A percentile compares a stretch with the other conserved stretches of the same genome.
Evolutionary conservation across 768 basidiomycete genomes (phyloP).

Genomic region (Suillus clintonianus): DNA sequence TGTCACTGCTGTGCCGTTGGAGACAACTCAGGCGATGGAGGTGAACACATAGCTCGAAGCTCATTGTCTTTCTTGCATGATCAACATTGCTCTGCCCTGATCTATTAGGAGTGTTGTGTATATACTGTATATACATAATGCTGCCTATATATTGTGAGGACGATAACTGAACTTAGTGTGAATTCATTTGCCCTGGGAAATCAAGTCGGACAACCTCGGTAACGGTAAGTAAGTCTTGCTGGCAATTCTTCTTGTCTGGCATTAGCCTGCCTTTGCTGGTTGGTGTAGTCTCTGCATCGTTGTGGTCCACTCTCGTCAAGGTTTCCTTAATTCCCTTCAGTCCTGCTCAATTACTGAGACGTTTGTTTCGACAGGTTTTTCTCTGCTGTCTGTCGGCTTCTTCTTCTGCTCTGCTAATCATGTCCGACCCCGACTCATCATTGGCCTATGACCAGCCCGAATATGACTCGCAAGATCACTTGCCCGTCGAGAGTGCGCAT

Average conservation of each 20-base stretch:
- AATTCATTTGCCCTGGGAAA: constrained; percentile 4
- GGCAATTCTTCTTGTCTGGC: background rate
- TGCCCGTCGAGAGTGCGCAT: background rate
- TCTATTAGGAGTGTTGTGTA: background rate
- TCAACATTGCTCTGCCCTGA: background rate
- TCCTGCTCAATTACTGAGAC: background rate
- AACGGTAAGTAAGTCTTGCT: background rate
- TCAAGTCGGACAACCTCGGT: background rate
- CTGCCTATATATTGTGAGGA: background rate
- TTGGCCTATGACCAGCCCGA: constrained; percentile 32
- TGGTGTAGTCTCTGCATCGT: background rate
- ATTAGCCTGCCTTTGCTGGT: background rate
- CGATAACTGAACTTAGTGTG: background rate
- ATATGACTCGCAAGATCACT: constrained; percentile 10
- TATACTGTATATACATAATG: too few relatives aligned
- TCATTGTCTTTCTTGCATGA: constrained; percentile 5
- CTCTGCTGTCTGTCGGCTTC: background rate
- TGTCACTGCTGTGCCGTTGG: constrained; percentile 1
- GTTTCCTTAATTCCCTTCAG: background rate
- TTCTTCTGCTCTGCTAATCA: constrained; percentile 11
- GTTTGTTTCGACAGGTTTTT: background rate
- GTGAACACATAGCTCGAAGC: constrained; percentile 13
- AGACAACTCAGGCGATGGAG: constrained; percentile 15
- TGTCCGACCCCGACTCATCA: constrained; percentile 22
- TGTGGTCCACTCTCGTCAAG: background rate